Base-by-base conservation (phyloP, 345 rosid genomes). In the Sisymbrium irio region DNA sequence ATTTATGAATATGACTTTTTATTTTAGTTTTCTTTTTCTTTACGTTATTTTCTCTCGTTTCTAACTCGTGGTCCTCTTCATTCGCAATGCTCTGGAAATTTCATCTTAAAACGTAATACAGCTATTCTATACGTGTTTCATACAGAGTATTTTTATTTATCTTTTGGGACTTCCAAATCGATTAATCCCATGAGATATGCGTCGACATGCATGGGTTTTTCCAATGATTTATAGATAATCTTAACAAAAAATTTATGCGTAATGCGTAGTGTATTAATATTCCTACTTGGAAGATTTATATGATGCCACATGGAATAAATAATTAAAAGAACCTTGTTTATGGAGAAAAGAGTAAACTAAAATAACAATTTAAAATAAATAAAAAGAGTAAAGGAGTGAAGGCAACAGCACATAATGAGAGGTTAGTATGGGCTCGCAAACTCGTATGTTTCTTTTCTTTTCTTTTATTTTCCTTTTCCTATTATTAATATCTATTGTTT, bases 401-500 rank as follows among this genome's bases (percentile, higher is more conserved):
- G 73, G 83, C 76, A 70, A 78, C 84, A 79, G 65, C 67, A 76
- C 81, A 64, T 67, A 66, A 73, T 81, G 84, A 85, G 82, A 81
- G 84, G 66, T 63, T 74, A 80, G 81, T 46, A 86, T 86, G 95
- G 92, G 85, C 84, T 81, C 83, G 66, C 81, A 60, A 70, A 77
- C 79, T 76, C 77, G 76, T 80, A 67, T 81, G 73, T 77, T 76
- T 75, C 69, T 77, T 79, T 63, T 56, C 33, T 83, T 86, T 81
- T 84, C 82, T 79, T 80, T 75, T 65, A n/a, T n/a, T n/a, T n/a
- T n/a, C 74, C 83, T 80, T 80, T 80, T 76, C 79, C 80, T 85
- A 76, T 77, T 73, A 82, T 83, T 84, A 81, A 83, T 81, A 75
- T 79, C 71, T 81, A 76, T 79, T 86, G 96, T 86, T 86, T 80